A percentile compares a stretch with the other conserved stretches of the same genome.
These are phyloP conservation scores for Alternaria burnsii DNA, from an alignment of 2,329 filamentous ascomycete species.

Conservation along the genomic window DNA sequence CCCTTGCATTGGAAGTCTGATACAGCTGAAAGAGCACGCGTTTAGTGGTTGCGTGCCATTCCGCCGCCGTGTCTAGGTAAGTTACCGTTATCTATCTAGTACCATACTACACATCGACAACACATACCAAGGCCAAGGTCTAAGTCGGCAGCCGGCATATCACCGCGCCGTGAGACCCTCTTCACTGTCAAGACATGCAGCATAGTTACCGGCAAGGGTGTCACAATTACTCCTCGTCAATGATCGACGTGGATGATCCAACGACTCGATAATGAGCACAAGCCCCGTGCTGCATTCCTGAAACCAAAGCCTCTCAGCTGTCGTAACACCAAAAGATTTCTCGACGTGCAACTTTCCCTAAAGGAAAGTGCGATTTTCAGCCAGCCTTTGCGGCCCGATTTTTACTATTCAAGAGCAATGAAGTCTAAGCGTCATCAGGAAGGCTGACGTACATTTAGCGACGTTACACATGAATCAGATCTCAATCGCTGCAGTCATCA, in stretches of 20 bases:
- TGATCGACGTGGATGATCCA: background rate
- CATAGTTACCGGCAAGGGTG: background rate
- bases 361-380: background rate
- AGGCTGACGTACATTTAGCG: constrained; percentile 8
- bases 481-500: constrained; percentile 2
- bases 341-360: background rate
- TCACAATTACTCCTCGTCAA: background rate
- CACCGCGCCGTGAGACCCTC: constrained; percentile 5
- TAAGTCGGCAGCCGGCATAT: background rate
- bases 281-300: background rate
- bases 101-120: background rate
- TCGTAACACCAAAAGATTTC: background rate
- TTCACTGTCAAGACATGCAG: background rate
- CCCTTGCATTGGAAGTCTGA: constrained; percentile 5
- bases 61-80: constrained; percentile 1
- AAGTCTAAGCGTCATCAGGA: constrained; percentile 25
- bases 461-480: constrained; percentile 13
- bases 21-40: constrained; percentile 3
- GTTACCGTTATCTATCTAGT: background rate
- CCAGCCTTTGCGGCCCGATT: constrained; percentile 2
- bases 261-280: background rate
- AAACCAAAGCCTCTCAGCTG: constrained; percentile 1
- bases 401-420: background rate
- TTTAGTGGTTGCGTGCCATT: background rate
- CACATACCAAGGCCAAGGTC: background rate